Evolutionary conservation across 768 basidiomycete genomes (phyloP), one percentile per base, ranked within the genome.

Genomic region (Polyporus arcularius): DNA sequence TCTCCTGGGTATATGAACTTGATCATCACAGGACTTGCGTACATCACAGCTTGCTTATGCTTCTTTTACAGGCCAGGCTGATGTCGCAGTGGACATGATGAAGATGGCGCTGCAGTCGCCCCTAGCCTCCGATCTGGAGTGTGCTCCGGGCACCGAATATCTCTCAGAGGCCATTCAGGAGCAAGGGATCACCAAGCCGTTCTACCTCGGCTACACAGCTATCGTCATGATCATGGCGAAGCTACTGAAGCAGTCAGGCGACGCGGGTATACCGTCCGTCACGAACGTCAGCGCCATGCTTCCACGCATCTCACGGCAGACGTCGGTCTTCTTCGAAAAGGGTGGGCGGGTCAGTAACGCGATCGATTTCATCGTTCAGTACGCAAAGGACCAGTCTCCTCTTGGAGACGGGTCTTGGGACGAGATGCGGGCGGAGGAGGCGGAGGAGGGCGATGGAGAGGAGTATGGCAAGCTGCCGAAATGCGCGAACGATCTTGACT

Each of bases 401-500:
- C 43, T 60, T 26, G 49, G 53, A 2, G 63, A 60, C 18, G 46
- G 38, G 2, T 45, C 38, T 2, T 60, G 53, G 53, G 63, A 64
- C 38, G 42, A 32, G 3, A 16, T 47, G 2, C 16, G 21, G 31
- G 54, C 39, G 45, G 32, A 32, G 11, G 30, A 10, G 39, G 51
- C 46, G 4, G 35, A 28, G 12, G 63, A 57, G 21, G 43, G 49
- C 9, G 11, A 28, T 38, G 43, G 46, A 14, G 51, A 58, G 10
- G 48, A 52, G 11, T 55, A 55, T 21, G 35, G 16, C 9, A 53
- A 57, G 4, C 47, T 62, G 45, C 60, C 60, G 4, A 32, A 4
- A 5, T 62, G 60, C 49, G 57, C 30, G 40, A 65, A 65, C 57
- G 61, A 65, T 41, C 35, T 56, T 28, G 45, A 57, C 16, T 61